phyloP scores from a whole-genome alignment of 371 early-diverging fungal genomes.

The Syncephalastrum sp. region DNA sequence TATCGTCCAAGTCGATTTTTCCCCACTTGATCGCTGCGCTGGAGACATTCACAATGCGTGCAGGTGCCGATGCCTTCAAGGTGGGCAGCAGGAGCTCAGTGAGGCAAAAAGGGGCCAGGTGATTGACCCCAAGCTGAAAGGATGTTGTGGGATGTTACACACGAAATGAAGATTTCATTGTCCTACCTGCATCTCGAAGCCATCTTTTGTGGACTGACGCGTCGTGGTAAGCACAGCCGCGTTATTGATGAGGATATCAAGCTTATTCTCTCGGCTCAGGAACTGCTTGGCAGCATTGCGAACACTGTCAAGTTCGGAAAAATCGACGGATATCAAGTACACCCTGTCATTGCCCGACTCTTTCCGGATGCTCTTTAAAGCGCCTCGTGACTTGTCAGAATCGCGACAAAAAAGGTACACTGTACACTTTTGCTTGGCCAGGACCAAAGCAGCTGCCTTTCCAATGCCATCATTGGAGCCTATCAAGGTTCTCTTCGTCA shows the following conservation, averaged over 20 bases:
- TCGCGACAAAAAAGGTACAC: conserved; percentile 19
- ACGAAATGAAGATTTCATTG: conserved; percentile 7
- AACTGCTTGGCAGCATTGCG: conserved; percentile 11
- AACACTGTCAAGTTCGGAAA: conserved; percentile 15
- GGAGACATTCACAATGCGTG: conserved; percentile 47
- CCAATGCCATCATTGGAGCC: conserved; percentile 28
- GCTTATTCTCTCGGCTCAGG: background rate
- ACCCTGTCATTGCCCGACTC: conserved; percentile 6
- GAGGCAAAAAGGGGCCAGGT: conserved; percentile 60
- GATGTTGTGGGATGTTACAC: background rate
- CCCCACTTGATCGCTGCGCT: conserved; percentile 17
- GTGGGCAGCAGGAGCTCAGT: conserved; percentile 17
- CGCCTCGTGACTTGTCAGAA: conserved; percentile 15
- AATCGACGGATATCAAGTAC: conserved; percentile 11
- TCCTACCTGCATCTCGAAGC: conserved; percentile 58
- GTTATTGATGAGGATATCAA: conserved; percentile 62
- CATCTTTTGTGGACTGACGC: conserved; percentile 46
- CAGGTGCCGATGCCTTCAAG: conserved; percentile 20
- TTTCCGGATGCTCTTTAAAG: conserved; percentile 8
- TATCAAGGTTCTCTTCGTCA: background rate
- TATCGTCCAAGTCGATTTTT: conserved; percentile 33
- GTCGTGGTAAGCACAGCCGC: conserved; percentile 52
- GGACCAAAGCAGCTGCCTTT: conserved; percentile 18
- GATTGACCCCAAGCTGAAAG: conserved; percentile 58
- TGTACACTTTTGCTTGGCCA: conserved; percentile 16